Conservation (phyloP, 768 basidiomycete genomes). For the Termitomyces sp. region DNA sequence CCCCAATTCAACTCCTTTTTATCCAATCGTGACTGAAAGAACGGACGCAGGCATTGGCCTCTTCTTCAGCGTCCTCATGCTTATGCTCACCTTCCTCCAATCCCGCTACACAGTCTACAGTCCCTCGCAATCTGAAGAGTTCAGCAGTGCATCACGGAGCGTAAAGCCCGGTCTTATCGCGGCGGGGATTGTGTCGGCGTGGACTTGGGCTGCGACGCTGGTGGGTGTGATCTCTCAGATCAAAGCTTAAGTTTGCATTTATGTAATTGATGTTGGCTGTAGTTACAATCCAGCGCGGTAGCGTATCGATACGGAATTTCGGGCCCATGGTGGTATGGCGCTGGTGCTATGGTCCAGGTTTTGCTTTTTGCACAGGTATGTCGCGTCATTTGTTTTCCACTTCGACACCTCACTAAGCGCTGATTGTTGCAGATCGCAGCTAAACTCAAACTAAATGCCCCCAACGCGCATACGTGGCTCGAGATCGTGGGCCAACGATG, state of each 20-base stretch:
- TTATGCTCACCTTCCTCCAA: constrained; percentile 75
- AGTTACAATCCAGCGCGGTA: constrained; percentile 78
- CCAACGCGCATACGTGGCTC: constrained; percentile 84
- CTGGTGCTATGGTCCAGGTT: constrained; percentile 84
- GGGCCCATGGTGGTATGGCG: constrained; percentile 90
- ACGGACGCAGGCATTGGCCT: constrained; percentile 60
- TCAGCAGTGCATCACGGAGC: constrained; percentile 76
- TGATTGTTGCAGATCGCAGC: constrained; percentile 59
- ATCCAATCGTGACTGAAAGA: background rate
- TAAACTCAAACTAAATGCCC: constrained; percentile 90
- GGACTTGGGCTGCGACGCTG: constrained; percentile 84
- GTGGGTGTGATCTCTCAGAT: constrained; percentile 34
- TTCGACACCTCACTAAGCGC: no score
- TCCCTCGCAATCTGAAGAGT: constrained; percentile 78
- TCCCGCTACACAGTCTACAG: constrained; percentile 81
- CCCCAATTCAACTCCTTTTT: background rate
- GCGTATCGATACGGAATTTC: constrained; percentile 84
- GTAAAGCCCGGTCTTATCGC: constrained; percentile 93
- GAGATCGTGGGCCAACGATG: constrained; percentile 82
- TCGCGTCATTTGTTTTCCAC: no score
- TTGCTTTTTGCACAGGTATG: constrained; percentile 79
- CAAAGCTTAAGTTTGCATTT: no score
- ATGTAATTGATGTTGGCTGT: background rate
- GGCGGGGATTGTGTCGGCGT: constrained; percentile 88
- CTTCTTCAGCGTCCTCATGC: constrained; percentile 63